Conservation (phyloP, 176 grass and related monocot species). For the Thinopyrum elongatum region DNA sequence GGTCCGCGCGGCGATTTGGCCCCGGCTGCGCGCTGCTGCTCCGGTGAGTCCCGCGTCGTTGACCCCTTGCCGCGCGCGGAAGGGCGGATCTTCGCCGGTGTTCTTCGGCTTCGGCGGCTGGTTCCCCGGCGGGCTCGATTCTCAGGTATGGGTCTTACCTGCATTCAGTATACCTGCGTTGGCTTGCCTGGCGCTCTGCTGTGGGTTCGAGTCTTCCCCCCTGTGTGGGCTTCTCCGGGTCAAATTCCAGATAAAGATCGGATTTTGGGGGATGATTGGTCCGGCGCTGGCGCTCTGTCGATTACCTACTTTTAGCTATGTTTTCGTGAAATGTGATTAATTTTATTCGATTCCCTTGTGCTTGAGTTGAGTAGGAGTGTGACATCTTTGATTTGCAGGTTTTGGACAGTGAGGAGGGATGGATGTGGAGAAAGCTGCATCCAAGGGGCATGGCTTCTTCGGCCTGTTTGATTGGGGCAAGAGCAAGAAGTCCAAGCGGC, state of each 20-base stretch:
- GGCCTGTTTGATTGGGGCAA: slow-evolving; percentile 78
- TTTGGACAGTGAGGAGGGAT: slow-evolving; percentile 35
- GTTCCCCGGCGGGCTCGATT: not conserved
- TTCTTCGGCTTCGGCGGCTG: slow-evolving; percentile 11
- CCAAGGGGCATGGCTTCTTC: slow-evolving; percentile 80
- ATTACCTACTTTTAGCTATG: slow-evolving; percentile 33
- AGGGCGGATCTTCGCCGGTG: slow-evolving; percentile 36
- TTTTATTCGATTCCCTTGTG: slow-evolving; percentile 3
- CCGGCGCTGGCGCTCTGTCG: not conserved
- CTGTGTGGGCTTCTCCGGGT: not conserved
- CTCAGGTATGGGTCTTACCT: slow-evolving; percentile 5
- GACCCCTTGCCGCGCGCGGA: slow-evolving; percentile 3
- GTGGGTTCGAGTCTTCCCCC: not conserved
- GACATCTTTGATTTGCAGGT: slow-evolving; percentile 26
- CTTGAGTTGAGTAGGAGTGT: slow-evolving; percentile 8
- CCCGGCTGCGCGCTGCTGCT: slow-evolving; percentile 1
- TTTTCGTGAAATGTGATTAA: not conserved
- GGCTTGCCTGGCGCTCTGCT: not conserved
- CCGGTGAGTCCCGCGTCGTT: slow-evolving; percentile 31
- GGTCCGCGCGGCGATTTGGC: slow-evolving; percentile 12
- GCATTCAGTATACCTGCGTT: slow-evolving; percentile 21
- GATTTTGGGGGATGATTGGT: not conserved
- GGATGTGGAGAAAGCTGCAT: slow-evolving; percentile 66
- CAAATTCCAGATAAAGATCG: slow-evolving; percentile 26
- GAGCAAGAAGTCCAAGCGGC: slow-evolving; percentile 61